Evolutionary conservation across 768 basidiomycete genomes (phyloP), one percentile per base, ranked within the genome.

Genomic region (Kwoniella mangroviensis): DNA sequence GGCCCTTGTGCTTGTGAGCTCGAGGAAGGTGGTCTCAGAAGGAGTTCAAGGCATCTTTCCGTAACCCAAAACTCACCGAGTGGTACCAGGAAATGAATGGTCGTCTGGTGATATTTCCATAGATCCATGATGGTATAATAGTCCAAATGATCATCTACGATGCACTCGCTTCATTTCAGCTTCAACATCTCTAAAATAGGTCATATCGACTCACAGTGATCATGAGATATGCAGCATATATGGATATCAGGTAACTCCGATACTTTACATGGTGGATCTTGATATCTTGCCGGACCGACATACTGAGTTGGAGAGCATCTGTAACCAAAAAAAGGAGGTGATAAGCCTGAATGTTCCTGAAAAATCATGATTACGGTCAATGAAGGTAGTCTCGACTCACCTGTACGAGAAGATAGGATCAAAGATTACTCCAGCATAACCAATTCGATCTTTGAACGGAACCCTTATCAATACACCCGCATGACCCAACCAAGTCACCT

Each of bases 321-420:
- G 42, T n/a, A n/a, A n/a, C n/a, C n/a, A n/a, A n/a, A n/a, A n/a
- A n/a, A n/a, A n/a, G n/a, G n/a, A n/a, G n/a, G n/a, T n/a, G n/a
- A n/a, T n/a, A n/a, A n/a, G n/a, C n/a, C n/a, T n/a, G n/a, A n/a
- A n/a, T n/a, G n/a, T n/a, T n/a, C n/a, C n/a, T n/a, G n/a, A n/a
- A n/a, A n/a, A n/a, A n/a, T n/a, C n/a, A 13, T 43, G 42, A 43
- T 43, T 43, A 13, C 13, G 42, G 7, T 43, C 42, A 13, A 43
- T n/a, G n/a, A 43, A 13, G 42, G 42, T 43, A 53, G 52, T 9
- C 17, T 12, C 43, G n/a, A 70, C 80, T 53, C 51, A 80, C 82
- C 82, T 66, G 54, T 81, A 73, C 2, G 80, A 81, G 65, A 83
- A 83, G 63, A 83, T 83, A 2, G 82, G 82, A 65, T 83, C 82